phyloP scores from a whole-genome alignment of 768 basidiomycete genomes.

The Lactarius psammicola region DNA sequence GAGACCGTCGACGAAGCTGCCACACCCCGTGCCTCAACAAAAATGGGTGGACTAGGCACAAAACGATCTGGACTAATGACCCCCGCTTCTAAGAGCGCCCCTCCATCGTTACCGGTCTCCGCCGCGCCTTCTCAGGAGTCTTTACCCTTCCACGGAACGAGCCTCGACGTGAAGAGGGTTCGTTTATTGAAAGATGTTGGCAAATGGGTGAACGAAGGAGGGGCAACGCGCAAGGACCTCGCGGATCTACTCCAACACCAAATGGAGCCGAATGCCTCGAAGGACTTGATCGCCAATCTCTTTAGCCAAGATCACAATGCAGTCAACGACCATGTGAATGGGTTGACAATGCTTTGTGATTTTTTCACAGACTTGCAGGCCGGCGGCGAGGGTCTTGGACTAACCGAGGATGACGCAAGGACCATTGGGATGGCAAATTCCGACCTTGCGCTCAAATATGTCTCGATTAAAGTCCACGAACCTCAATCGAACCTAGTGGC shows the following conservation, averaged over 20 bases:
- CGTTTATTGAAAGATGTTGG: slow-evolving; percentile 72
- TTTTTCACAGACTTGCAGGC: slow-evolving; percentile 62
- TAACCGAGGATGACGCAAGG: slow-evolving; percentile 49
- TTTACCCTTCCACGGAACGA: slow-evolving; percentile 49
- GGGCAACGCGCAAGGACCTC: slow-evolving; percentile 81
- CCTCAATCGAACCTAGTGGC: slow-evolving; percentile 86
- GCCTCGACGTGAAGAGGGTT: slow-evolving; percentile 59
- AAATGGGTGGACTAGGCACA: slow-evolving; percentile 33
- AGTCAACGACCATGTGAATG: slow-evolving; percentile 87
- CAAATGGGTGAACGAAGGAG: slow-evolving; percentile 84
- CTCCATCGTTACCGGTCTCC: slow-evolving; percentile 36
- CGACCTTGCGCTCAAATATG: slow-evolving; percentile 91
- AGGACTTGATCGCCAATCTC: slow-evolving; percentile 69
- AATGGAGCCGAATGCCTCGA: slow-evolving; percentile 83
- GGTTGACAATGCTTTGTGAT: slow-evolving; percentile 69
- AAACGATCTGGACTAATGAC: slow-evolving; percentile 45
- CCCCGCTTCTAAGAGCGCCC: slow-evolving; percentile 34
- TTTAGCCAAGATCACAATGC: slow-evolving; percentile 97
- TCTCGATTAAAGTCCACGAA: slow-evolving; percentile 85
- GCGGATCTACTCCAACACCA: slow-evolving; percentile 83
- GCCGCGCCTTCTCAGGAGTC: slow-evolving; percentile 35
- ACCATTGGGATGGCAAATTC: slow-evolving; percentile 78
- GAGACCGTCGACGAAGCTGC: slow-evolving; percentile 40
- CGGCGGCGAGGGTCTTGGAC: slow-evolving; percentile 53
- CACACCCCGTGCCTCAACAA: slow-evolving; percentile 33